Evolutionary conservation across 805 yeast genomes (phyloP).

Genomic region (Yarrowia sp.): DNA sequence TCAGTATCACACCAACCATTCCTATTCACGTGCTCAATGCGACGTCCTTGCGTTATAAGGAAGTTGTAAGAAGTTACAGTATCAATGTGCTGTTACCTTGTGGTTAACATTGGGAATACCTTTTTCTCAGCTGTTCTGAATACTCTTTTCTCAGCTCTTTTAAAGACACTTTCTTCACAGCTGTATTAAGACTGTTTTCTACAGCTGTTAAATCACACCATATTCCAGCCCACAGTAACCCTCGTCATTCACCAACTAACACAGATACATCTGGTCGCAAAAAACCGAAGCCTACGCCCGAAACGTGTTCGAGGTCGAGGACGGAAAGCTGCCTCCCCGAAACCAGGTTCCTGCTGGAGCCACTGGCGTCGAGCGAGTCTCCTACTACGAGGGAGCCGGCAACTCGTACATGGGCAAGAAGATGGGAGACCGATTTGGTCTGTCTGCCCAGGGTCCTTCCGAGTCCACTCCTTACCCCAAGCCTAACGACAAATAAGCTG

Average conservation of each 20-base stretch:
- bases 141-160: too few relatives aligned
- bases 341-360: constrained; percentile 19
- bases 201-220: too few relatives aligned
- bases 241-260: not conserved
- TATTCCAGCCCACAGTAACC: too few relatives aligned
- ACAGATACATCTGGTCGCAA: constrained; percentile 19
- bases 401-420: constrained; percentile 35
- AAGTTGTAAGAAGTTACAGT: too few relatives aligned
- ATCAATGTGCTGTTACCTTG: too few relatives aligned
- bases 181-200: too few relatives aligned
- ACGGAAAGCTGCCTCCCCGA: constrained; percentile 33
- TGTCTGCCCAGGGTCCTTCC: constrained; percentile 10
- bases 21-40: too few relatives aligned
- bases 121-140: too few relatives aligned
- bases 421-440: constrained; percentile 24
- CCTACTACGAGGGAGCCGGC: constrained; percentile 41
- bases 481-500: not conserved
- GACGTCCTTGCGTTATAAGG: too few relatives aligned
- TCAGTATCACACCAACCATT: too few relatives aligned
- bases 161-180: too few relatives aligned
- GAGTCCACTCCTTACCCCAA: constrained; percentile 9
- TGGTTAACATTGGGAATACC: too few relatives aligned
- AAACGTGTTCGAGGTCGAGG: constrained; percentile 25
- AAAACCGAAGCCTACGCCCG: constrained; percentile 19
- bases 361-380: constrained; percentile 33